Base-by-base conservation (phyloP, 768 basidiomycete species). In the Lactarius hengduanensis region DNA sequence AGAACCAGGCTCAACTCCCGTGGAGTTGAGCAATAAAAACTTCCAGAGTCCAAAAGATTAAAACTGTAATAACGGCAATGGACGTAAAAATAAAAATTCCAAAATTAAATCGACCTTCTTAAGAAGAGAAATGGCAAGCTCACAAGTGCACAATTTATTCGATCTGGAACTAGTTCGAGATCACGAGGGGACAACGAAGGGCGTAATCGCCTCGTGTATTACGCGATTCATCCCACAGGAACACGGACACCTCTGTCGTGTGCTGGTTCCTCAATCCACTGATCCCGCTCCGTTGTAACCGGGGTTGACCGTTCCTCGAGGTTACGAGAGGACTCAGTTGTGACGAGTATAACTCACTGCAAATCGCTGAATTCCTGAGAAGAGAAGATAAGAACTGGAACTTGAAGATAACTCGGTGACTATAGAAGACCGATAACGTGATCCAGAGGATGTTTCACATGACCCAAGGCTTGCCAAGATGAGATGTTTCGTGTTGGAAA, bases 1-100 rank as follows among this genome's bases (percentile, higher is more conserved):
- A 38, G 28, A 53, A 28, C 18, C 18, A 2, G 28, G 2, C 28
- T 43, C 20, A 16, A 16, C 15, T 9, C 30, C 30, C 11, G 20
- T 28, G 34, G 28, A 15, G 61, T 55, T 20, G 41, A 41, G 10
- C 34, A 65, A 47, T 63, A 56, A 67, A 63, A 60, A 34, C 32
- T 36, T 57, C 18, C 30, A 56, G 36, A 34, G 18, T 11, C 26
- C 16, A 47, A 22, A 32, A 50, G 15, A 61, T 34, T 50, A 61
- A 53, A 11, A 53, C n/a, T 32, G 38, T 15, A 10, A 16, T 26
- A 53, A 53, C 50, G 26, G 50, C 50, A 26, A 53, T 13, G 50
- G 50, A 53, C 50, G 56, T 57, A 36, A 57, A 53, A 53, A 26
- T 26, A 26, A 15, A 22, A 50, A 13, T 26, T 32, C 13, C 9